Conservation (phyloP, 345 rosid genomes). For the Balakata baccata region DNA sequence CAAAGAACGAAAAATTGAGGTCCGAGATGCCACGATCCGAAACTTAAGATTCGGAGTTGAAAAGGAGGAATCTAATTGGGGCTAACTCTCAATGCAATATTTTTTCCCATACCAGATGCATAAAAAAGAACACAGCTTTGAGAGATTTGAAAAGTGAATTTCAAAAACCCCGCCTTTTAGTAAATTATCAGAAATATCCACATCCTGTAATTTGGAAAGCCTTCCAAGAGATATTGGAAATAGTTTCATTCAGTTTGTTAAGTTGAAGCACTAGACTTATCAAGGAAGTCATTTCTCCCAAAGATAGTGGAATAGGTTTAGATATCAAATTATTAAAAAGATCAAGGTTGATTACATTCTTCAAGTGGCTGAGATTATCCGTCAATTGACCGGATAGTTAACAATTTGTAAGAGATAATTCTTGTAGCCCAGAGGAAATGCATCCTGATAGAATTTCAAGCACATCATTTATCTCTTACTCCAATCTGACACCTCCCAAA, state of each 20-base stretch:
- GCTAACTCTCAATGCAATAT: not conserved
- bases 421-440: not conserved
- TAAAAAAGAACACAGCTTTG: not conserved
- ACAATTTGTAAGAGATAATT: not conserved
- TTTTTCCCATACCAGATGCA: not conserved
- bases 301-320: conserved; percentile 18
- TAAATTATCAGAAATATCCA: conserved; percentile 9
- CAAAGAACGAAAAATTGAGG: no score
- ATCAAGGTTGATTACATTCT: not conserved
- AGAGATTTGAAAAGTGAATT: conserved; percentile 24
- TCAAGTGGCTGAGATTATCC: not conserved
- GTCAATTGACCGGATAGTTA: not conserved
- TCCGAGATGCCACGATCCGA: no score
- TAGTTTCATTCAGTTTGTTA: conserved; percentile 14
- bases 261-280: not conserved
- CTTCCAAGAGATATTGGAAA: conserved; percentile 19
- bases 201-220: not conserved
- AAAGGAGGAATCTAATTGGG: no score
- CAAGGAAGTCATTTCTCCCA: not conserved
- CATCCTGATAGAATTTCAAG: not conserved
- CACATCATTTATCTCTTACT: not conserved
- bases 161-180: conserved; percentile 20
- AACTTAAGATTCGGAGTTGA: no score
- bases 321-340: conserved; percentile 14
- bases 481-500: not conserved